Percentiles rank a stretch among this genome's conserved stretches.
phyloP scores from a whole-genome alignment of 139 green algal species.

The Coccomyxa sp. region DNA sequence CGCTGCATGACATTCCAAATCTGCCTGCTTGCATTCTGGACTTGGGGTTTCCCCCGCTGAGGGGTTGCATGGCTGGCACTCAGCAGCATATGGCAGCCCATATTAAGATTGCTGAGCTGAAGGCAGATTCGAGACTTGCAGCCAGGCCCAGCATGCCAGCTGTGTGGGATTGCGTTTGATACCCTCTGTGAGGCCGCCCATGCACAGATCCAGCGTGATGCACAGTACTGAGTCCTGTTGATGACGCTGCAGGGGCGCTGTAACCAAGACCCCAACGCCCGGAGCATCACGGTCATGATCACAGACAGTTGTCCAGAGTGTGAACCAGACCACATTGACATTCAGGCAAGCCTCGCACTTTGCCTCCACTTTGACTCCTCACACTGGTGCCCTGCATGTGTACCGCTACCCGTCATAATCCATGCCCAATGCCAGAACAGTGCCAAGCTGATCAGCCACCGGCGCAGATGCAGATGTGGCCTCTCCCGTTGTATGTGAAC shows the following conservation, averaged over 20 bases:
- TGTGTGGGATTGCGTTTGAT: too few relatives aligned
- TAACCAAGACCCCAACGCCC: slow-evolving; percentile 10
- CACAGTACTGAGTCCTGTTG: too few relatives aligned
- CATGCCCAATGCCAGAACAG: not conserved
- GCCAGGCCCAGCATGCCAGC: too few relatives aligned
- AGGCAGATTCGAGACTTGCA: too few relatives aligned
- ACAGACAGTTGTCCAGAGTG: slow-evolving; percentile 45
- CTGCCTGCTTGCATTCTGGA: not conserved
- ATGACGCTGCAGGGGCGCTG: slow-evolving; percentile 17
- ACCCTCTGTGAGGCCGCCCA: too few relatives aligned
- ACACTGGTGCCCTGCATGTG: too few relatives aligned
- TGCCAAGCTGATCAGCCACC: too few relatives aligned
- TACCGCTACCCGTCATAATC: not conserved
- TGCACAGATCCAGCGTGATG: too few relatives aligned
- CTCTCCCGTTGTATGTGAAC: not conserved
- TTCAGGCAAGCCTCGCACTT: slow-evolving; percentile 21
- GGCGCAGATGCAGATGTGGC: too few relatives aligned
- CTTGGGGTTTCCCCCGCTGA: not conserved
- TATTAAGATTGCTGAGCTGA: too few relatives aligned
- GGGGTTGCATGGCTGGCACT: not conserved
- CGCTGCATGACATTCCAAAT: not conserved
- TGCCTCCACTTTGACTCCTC: too few relatives aligned
- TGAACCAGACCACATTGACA: slow-evolving; percentile 40
- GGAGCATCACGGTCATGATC: slow-evolving; percentile 30
- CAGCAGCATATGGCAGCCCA: not conserved